Conservation (phyloP, 2,329 filamentous ascomycete genomes). For the Cucurbitaria berberidis region DNA sequence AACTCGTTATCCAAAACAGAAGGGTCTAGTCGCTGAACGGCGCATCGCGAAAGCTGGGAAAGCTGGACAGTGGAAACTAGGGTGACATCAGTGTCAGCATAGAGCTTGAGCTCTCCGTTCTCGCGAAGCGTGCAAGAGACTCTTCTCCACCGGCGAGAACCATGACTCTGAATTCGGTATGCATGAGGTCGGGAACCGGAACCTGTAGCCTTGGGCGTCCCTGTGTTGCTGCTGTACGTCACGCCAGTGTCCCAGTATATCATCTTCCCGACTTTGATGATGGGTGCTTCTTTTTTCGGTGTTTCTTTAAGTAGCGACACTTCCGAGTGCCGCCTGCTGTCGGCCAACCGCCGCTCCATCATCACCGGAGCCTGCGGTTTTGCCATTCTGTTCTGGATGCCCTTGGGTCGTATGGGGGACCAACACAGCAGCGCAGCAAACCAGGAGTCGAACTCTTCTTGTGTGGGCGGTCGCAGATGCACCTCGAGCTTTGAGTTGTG, state of each 20-base stretch:
- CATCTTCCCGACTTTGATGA: conserved; percentile 83
- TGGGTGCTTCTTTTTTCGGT: conserved; percentile 71
- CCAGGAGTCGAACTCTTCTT: conserved; percentile 77
- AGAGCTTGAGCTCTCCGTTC: conserved; percentile 90
- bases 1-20: conserved; percentile 92
- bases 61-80: conserved; percentile 85
- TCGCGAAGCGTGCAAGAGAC: conserved; percentile 95
- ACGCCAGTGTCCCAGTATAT: conserved; percentile 73
- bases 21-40: conserved; percentile 86
- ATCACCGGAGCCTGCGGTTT: conserved; percentile 54
- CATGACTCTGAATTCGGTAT: conserved; percentile 62
- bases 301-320: conserved; percentile 68
- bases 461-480: conserved; percentile 67
- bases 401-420: conserved; percentile 73
- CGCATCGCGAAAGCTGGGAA: conserved; percentile 85
- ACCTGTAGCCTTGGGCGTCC: conserved; percentile 38
- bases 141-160: conserved; percentile 75
- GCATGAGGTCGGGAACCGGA: conserved; percentile 55
- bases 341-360: conserved; percentile 43
- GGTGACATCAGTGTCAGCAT: conserved; percentile 82
- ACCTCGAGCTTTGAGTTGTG: conserved; percentile 65
- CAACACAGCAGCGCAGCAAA: conserved; percentile 80
- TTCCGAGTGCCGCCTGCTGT: conserved; percentile 57
- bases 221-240: conserved; percentile 57
- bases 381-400: conserved; percentile 60